Base-by-base conservation (phyloP, 2,329 filamentous ascomycete genomes). In the Penicillium sp. region DNA sequence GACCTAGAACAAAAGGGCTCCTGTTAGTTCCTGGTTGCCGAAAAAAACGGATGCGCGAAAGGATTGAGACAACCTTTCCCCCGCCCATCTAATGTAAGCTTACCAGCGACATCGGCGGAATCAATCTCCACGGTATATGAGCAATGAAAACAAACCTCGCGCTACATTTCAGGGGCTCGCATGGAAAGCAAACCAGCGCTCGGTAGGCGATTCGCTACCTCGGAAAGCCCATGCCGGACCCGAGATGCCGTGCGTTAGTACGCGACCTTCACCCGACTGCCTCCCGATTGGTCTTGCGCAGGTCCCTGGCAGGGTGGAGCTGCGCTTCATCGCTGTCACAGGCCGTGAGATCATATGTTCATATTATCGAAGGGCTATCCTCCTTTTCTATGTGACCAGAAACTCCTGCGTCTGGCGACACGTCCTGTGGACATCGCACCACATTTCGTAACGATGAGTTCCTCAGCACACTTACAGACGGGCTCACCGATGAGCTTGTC, bases 121-220 rank as follows among this genome's bases (percentile, higher is more conserved):
- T 26, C 26, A 26, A 26, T 26, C 26, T 26, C 2, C 26, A 26
- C 26, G 4, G 26, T 26, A 6, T 26, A 26, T 4, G 26, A 6
- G 26, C 26, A 26, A 26, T 6, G 26, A 4, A 26, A 26, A 26
- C 3, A 4, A 26, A 26, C 26, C 26, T 6, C 26, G 4, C 26
- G 26, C 26, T 26, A 4, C 26, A 1, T 26, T 26, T 26, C 5
- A 26, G 21, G 87, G 88, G 5, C 83, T 90, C 41, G 90, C 35
- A 41, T 5, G 35, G 13, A 41, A 41, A 41, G 15, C 15, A 3
- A 13, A 15, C 35, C 13, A 41, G 35, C 35, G 35, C 35, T 41
- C 35, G 35, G 35, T 13, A 41, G 35, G 35, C 9, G 35, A 41
- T 41, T 38, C 35, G 11, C 11, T 41, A 48, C 46, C 46, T 48